A percentile compares a stretch with the other conserved stretches of the same genome.
Evolutionary conservation across 2,329 filamentous ascomycete genomes (phyloP).

Genomic region (Amylocarpus encephaloides): DNA sequence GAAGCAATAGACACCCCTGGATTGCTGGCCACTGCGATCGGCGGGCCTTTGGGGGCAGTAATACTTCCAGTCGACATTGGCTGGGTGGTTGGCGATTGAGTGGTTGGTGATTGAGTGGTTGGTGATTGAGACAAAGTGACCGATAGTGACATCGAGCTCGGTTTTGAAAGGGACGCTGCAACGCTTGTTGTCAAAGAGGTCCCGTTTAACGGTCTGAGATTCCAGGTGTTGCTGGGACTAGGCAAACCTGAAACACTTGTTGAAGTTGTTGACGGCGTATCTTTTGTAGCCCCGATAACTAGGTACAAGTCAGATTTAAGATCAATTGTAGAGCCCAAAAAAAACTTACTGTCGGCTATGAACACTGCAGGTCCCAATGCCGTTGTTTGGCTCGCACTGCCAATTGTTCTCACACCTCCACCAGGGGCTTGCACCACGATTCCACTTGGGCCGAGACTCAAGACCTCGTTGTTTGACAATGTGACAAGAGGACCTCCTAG

Average conservation of each 20-base stretch:
- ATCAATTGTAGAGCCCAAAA: background rate
- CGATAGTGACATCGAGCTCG: too few species aligned
- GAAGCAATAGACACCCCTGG: background rate
- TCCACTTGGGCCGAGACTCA: constrained; percentile 8
- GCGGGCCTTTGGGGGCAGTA: background rate
- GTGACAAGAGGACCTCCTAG: constrained; percentile 7
- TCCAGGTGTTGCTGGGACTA: background rate
- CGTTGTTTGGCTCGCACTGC: background rate
- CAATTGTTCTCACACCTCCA: constrained; percentile 6
- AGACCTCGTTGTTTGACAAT: constrained; percentile 3
- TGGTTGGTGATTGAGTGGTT: too few species aligned
- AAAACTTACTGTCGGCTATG: constrained; percentile 7
- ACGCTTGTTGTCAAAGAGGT: background rate
- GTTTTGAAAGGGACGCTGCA: background rate
- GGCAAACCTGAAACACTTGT: background rate
- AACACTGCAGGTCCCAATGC: background rate
- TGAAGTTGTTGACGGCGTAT: background rate
- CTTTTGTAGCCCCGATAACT: constrained; percentile 2
- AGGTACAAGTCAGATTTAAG: background rate
- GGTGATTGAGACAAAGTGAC: background rate
- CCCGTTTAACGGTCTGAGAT: background rate
- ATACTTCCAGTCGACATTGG: background rate
- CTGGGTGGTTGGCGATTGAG: background rate
- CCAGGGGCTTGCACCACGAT: constrained; percentile 8
- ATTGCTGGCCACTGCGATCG: background rate